A percentile compares a stretch with the other conserved stretches of the same genome.
phyloP scores from a whole-genome alignment of 2,329 filamentous ascomycete species.

The Huntiella bhutanensis region DNA sequence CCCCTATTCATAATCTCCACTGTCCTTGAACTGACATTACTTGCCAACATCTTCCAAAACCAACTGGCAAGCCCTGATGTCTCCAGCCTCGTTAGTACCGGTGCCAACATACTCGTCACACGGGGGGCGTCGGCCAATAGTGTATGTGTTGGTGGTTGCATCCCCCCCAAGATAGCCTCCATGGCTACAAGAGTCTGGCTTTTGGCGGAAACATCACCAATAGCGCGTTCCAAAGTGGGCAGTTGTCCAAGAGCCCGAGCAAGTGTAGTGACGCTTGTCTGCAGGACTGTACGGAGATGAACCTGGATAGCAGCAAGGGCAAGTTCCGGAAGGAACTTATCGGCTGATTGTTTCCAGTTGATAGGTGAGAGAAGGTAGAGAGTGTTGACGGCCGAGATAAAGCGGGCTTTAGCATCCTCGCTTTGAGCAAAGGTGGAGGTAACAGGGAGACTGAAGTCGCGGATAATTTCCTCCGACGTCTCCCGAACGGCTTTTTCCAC shows the following conservation, averaged over 20 bases:
- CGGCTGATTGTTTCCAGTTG: constrained; percentile 13
- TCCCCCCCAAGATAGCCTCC: constrained; percentile 54
- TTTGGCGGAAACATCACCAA: constrained; percentile 61
- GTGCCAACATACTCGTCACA: background rate
- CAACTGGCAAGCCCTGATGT: constrained; percentile 74
- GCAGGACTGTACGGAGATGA: constrained; percentile 65
- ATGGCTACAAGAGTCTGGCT: constrained; percentile 87
- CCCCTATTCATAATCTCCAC: constrained; percentile 71
- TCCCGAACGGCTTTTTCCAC: constrained; percentile 56
- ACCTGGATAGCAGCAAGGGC: constrained; percentile 60
- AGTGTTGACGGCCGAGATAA: constrained; percentile 54
- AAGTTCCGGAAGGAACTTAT: constrained; percentile 45
- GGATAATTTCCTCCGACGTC: constrained; percentile 57
- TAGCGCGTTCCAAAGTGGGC: constrained; percentile 61
- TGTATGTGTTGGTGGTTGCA: constrained; percentile 50
- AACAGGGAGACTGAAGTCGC: constrained; percentile 56
- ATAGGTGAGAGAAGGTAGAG: constrained; percentile 68
- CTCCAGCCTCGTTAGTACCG: constrained; percentile 58
- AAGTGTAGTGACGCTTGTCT: constrained; percentile 57
- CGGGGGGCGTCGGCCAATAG: constrained; percentile 26
- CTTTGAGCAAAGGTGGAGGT: constrained; percentile 40
- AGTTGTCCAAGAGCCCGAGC: constrained; percentile 60
- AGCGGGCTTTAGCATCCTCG: constrained; percentile 57
- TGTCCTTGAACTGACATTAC: constrained; percentile 54
- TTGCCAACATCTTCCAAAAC: constrained; percentile 82